phyloP scores from a whole-genome alignment of 2,329 filamentous ascomycete genomes.

The Plenodomus lindquistii region DNA sequence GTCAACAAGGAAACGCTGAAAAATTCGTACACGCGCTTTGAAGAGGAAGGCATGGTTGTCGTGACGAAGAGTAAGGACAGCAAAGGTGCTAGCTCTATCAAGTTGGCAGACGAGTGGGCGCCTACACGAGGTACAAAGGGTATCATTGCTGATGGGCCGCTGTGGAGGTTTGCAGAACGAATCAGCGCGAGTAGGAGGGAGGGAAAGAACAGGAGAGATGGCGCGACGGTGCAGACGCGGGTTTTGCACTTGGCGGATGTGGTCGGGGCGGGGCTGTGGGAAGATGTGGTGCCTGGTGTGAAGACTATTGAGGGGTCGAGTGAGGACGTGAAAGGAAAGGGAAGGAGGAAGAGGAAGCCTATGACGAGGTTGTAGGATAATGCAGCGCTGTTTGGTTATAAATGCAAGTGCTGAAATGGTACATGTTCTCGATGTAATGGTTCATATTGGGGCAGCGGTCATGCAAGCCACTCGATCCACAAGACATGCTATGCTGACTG shows the following conservation, averaged over 20 bases:
- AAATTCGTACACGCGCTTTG: conserved; percentile 85
- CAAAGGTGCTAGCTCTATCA: conserved; percentile 65
- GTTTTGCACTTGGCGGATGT: conserved; percentile 77
- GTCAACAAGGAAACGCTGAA: conserved; percentile 98
- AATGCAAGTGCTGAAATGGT: neutral
- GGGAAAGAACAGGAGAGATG: conserved; percentile 95
- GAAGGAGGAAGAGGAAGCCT: conserved; percentile 38
- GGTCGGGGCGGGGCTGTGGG: conserved; percentile 72
- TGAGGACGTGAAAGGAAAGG: conserved; percentile 26
- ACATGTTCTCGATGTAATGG: neutral
- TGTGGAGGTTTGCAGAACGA: conserved; percentile 91
- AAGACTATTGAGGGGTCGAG: conserved; percentile 12
- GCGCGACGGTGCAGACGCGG: conserved; percentile 80
- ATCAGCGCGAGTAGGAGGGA: conserved; percentile 83
- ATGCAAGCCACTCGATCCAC: neutral
- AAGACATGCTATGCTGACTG: neutral
- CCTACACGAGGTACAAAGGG: conserved; percentile 63
- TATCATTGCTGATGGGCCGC: conserved; percentile 68
- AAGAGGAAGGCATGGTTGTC: conserved; percentile 86
- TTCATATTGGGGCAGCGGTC: neutral
- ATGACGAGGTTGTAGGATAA: conserved; percentile 35
- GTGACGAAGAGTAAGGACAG: conserved; percentile 68
- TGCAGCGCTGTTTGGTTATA: neutral
- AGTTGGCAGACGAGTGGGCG: conserved; percentile 74
- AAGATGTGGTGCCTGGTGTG: conserved; percentile 30